Evolutionary conservation across 164 flowering plant species (phyloP), one percentile per base, ranked within the genome.

Genomic region (Santalum album): DNA sequence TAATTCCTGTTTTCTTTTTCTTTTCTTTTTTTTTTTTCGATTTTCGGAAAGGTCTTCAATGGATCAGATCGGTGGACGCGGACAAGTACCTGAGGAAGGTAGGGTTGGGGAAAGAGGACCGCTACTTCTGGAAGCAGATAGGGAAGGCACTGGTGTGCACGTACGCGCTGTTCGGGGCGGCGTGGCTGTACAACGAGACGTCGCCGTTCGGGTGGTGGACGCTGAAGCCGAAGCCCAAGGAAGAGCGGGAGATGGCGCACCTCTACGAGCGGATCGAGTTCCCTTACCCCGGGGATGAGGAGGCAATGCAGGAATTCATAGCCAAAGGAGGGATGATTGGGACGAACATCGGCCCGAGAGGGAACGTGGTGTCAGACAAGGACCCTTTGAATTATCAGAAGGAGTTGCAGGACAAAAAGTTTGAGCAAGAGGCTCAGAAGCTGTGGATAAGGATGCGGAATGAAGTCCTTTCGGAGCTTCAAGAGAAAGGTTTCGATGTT

Each of bases 181-280:
- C 68, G 25, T 88, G 95, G 98, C 43, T 69, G 53, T 86, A 68
- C 75, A 86, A 88, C 57, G 96, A 91, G 53, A 88, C 90, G 3
- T 88, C 98, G 2, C 98, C 96, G 12, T 69, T 88, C 12, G 96
- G 95, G 9, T 91, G 98, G 98, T 86, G 87, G 92, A 77, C 83
- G 3, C 65, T 88, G 48, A 84, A 70, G 71, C 91, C 88, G 12
- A 68, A 64, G 25, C 90, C 95, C 6, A 88, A 87, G 77, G 96
- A 87, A 58, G 98, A 90, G 71, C 79, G 56, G 59, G 98, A 87
- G 70, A 56, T 87, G 40, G 90, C 98, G 7, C 84, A 87, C 40
- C 70, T 85, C 15, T 90, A 90, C 51, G 87, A 90, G 71, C 84
- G 91, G 25, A 55, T 73, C 5, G 56, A 67, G 50, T 87, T 66